Evolutionary conservation across 2,329 filamentous ascomycete species (phyloP).

Genomic region (Talaromyces piceae): DNA sequence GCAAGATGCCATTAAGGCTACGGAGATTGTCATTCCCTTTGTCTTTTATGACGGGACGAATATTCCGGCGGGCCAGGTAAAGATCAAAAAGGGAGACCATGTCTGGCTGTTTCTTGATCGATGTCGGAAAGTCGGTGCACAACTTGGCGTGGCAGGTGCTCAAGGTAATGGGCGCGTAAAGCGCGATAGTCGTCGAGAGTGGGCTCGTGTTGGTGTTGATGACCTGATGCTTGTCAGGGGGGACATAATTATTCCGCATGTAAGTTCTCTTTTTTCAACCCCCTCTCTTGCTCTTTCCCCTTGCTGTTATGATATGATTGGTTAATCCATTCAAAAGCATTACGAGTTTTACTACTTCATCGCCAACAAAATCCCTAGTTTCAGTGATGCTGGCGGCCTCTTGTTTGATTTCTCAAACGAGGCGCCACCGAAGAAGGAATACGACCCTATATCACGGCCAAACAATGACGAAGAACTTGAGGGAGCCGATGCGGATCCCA

Average conservation of each 20-base stretch:
- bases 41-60: conserved; percentile 96
- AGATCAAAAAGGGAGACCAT: conserved; percentile 86
- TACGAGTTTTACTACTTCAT: conserved; percentile 98
- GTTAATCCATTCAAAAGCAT: conserved; percentile 53
- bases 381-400: conserved; percentile 62
- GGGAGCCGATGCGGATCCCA: conserved; percentile 69
- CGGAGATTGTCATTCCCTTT: conserved; percentile 86
- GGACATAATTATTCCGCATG: conserved; percentile 87
- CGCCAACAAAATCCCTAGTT: conserved; percentile 62
- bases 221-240: conserved; percentile 90
- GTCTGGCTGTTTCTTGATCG: conserved; percentile 91
- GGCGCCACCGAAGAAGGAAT: conserved; percentile 22
- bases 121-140: conserved; percentile 81
- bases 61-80: conserved; percentile 73
- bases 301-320: not conserved
- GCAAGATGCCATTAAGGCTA: conserved; percentile 80
- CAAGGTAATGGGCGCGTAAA: conserved; percentile 37
- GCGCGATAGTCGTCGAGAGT: conserved; percentile 65
- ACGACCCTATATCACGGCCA: conserved; percentile 39
- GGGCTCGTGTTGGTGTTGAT: conserved; percentile 90
- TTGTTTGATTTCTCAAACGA: conserved; percentile 68
- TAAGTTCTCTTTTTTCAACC: conserved; percentile 39
- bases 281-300: not conserved
- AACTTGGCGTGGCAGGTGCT: conserved; percentile 63
- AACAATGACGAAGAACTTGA: conserved; percentile 54